phyloP scores from a whole-genome alignment of 345 rosid species.

The Lepidium didymum region DNA sequence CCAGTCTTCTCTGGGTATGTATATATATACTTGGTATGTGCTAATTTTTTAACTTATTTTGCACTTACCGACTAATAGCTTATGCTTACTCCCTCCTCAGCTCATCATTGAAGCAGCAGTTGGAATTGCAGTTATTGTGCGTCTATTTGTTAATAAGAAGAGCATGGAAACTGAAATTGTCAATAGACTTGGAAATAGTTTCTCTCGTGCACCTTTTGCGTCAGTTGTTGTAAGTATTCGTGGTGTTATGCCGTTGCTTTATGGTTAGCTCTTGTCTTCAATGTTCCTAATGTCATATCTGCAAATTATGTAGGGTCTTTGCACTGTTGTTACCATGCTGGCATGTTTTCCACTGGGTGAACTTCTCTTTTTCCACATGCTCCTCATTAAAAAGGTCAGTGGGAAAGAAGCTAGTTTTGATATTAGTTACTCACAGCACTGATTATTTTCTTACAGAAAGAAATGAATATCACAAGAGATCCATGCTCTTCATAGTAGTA shows the following conservation, averaged over 20 bases:
- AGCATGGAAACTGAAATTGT: conserved; percentile 74
- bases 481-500: not conserved
- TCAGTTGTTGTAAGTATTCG: conserved; percentile 68
- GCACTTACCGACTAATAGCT: not conserved
- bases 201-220: conserved; percentile 83
- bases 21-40: not conserved
- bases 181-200: conserved; percentile 91
- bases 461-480: not conserved
- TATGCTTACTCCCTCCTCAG: conserved; percentile 28
- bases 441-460: not conserved
- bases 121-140: conserved; percentile 79
- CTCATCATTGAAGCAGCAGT: conserved; percentile 78
- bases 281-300: conserved; percentile 11
- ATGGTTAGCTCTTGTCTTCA: conserved; percentile 19
- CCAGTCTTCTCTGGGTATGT: conserved; percentile 83
- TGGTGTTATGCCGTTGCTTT: conserved; percentile 1
- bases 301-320: conserved; percentile 48
- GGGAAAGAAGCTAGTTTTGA: not conserved
- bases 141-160: conserved; percentile 69
- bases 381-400: conserved; percentile 83
- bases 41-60: not conserved
- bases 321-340: conserved; percentile 68
- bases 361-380: conserved; percentile 86
- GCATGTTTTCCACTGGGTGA: conserved; percentile 82
- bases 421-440: not conserved